These are phyloP conservation scores for Fusarium palustre DNA, from an alignment of 2,329 filamentous ascomycete species.

Conservation along the genomic window DNA sequence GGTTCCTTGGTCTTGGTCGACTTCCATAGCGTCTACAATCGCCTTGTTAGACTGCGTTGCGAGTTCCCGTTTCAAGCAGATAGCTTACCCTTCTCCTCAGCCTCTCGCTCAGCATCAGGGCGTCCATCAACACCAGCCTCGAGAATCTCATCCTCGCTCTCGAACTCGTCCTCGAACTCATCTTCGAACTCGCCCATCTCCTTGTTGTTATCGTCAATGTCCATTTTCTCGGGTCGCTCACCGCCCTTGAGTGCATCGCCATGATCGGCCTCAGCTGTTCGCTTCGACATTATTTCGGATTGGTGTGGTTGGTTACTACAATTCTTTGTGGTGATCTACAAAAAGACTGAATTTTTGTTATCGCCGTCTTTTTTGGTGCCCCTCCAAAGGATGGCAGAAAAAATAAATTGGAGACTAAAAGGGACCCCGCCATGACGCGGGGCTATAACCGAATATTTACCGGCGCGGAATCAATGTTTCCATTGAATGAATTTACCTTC, in stretches of 20 bases:
- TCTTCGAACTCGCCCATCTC: conserved; percentile 90
- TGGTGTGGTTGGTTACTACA: background rate
- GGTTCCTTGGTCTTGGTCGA: conserved; percentile 91
- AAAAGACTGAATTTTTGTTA: conserved; percentile 32
- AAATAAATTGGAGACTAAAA: conserved; percentile 31
- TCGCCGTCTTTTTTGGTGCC: conserved; percentile 33
- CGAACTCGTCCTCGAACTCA: conserved; percentile 92
- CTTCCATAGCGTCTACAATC: conserved; percentile 80
- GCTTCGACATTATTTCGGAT: conserved; percentile 66
- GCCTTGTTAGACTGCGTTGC: background rate
- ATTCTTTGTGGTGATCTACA: conserved; percentile 2
- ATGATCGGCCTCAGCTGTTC: conserved; percentile 63
- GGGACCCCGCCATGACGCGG: conserved; percentile 41
- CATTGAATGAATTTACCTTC: no score
- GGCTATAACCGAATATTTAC: conserved; percentile 33
- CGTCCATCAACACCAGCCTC: conserved; percentile 94
- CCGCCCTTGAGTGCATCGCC: conserved; percentile 68
- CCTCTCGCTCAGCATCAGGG: conserved; percentile 91
- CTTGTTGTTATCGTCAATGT: conserved; percentile 68
- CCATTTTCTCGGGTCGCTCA: conserved; percentile 72
- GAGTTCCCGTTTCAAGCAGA: background rate
- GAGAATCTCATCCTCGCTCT: conserved; percentile 89
- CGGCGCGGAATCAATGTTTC: conserved; percentile 23
- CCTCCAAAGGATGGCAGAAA: conserved; percentile 37
- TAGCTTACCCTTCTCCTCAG: conserved; percentile 76